Base-by-base conservation (phyloP, 768 basidiomycete species). In the Psilocybe tampanensis region DNA sequence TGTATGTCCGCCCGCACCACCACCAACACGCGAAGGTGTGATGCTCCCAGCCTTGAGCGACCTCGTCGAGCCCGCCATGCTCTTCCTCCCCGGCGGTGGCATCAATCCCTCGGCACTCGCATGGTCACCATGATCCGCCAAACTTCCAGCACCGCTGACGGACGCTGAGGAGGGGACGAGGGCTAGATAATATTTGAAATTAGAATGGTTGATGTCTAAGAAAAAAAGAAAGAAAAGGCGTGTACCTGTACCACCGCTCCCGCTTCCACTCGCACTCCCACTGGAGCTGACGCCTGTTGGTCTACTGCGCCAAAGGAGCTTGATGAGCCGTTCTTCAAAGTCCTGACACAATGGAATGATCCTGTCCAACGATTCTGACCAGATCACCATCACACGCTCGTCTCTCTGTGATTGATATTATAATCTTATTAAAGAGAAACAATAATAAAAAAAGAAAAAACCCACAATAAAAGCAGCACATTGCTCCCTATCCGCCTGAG, bases 391-490 rank as follows among this genome's bases (percentile, higher is more conserved):
- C 17, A 90, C 89, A 36, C 89, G 84, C 68, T 94, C 93, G 68
- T 93, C 89, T 44, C 92, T 84, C 88, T 89, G 50, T 32, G 3
- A 13, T n/a, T n/a, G 13, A 60, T 5, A 50, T 3, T 13, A 34
- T 7, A 9, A n/a, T 3, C 36, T 13, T 39, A 8, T n/a, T 13
- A 13, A 5, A n/a, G 15, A 13, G 12, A n/a, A 15, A n/a, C 3
- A 13, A 39, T 6, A n/a, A n/a, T 3, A 39, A 8, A 55, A 45
- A 1, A 13, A 51, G 26, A 8, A 39, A 39, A 39, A 39, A 80
- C 86, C 60, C 55, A 88, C 88, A 65, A 93, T 85, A 68, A 95
- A 95, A 0, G 93, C 92, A 73, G 90, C 93, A 47, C 86, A 89
- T 62, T 94, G 92, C 58, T 94, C 91, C 73, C 89, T 89, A 63